phyloP scores from a whole-genome alignment of 2,329 filamentous ascomycete genomes.

The Acephala macrosclerotiorum region DNA sequence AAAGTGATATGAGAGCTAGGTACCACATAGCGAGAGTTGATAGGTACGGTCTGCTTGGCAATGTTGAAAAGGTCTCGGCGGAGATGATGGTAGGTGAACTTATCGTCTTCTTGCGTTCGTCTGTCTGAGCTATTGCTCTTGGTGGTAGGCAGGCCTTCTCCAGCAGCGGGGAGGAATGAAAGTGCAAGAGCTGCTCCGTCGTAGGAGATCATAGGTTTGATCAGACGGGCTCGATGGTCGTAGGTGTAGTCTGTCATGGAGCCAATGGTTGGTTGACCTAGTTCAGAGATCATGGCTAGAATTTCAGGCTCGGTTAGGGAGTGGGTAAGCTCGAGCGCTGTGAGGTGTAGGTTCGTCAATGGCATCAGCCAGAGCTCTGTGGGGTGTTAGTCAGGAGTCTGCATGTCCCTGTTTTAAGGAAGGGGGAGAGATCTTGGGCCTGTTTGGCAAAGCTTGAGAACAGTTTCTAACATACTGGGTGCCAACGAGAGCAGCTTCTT shows the following conservation, averaged over 20 bases:
- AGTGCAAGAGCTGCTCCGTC: constrained; percentile 87
- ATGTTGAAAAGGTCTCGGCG: constrained; percentile 77
- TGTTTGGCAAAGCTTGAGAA: no score
- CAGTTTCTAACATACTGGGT: constrained; percentile 63
- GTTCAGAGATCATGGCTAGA: constrained; percentile 61
- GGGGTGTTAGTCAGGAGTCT: constrained; percentile 8
- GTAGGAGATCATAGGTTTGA: constrained; percentile 84
- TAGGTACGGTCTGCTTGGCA: constrained; percentile 64
- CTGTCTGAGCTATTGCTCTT: constrained; percentile 35
- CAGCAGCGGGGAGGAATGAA: constrained; percentile 83
- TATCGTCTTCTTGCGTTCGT: constrained; percentile 59
- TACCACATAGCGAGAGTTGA: constrained; percentile 84
- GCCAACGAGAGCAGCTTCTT: constrained; percentile 66
- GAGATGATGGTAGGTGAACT: constrained; percentile 90
- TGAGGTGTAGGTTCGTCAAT: constrained; percentile 79
- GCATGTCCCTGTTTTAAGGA: no score
- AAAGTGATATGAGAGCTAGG: constrained; percentile 91
- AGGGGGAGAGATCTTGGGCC: no score
- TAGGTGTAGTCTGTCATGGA: constrained; percentile 71
- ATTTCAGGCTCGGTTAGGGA: constrained; percentile 77
- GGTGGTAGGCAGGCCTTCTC: constrained; percentile 56
- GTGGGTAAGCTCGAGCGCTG: constrained; percentile 84
- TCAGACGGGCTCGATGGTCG: constrained; percentile 73
- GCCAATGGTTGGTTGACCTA: constrained; percentile 61
- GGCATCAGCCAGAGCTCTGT: constrained; percentile 89